These are phyloP conservation scores for Scheffersomyces lignicola DNA, from an alignment of 1,139 yeast species.

Conservation along the genomic window DNA sequence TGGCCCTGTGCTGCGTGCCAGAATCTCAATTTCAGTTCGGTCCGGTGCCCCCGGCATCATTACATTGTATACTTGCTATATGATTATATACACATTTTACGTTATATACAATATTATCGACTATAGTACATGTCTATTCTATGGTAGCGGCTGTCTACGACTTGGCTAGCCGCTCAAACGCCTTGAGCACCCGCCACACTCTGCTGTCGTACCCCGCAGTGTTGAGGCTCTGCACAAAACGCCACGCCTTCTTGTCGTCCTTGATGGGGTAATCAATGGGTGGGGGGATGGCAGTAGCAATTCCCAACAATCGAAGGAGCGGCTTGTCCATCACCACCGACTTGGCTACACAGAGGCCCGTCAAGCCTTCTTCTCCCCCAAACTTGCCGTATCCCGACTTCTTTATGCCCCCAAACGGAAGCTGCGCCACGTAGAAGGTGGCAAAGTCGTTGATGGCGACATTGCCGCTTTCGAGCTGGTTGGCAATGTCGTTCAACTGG, in stretches of 20 bases:
- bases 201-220: conserved; percentile 84
- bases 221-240: conserved; percentile 76
- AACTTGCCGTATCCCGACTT: conserved; percentile 96
- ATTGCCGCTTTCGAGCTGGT: conserved; percentile 73
- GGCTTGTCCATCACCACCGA: conserved; percentile 83
- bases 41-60: neutral
- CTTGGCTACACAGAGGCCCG: conserved; percentile 84
- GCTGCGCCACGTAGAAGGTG: conserved; percentile 89
- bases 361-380: conserved; percentile 94
- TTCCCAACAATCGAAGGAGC: conserved; percentile 53
- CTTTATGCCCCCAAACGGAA: conserved; percentile 93
- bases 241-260: conserved; percentile 83
- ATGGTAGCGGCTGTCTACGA: too few relatives aligned
- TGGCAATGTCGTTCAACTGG: conserved; percentile 62
- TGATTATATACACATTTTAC: conserved; percentile 1
- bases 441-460: conserved; percentile 98
- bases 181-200: conserved; percentile 58
- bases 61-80: conserved; percentile 1
- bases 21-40: conserved; percentile 3
- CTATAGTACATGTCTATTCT: too few relatives aligned
- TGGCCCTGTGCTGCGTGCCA: neutral
- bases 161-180: conserved; percentile 41
- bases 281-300: conserved; percentile 81
- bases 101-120: too few relatives aligned
- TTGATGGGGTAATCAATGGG: conserved; percentile 89